Percentiles rank a stretch among this genome's conserved stretches.
These are phyloP conservation scores for Penicillium decumbens DNA, from an alignment of 2,329 filamentous ascomycete genomes.

Conservation along the genomic window DNA sequence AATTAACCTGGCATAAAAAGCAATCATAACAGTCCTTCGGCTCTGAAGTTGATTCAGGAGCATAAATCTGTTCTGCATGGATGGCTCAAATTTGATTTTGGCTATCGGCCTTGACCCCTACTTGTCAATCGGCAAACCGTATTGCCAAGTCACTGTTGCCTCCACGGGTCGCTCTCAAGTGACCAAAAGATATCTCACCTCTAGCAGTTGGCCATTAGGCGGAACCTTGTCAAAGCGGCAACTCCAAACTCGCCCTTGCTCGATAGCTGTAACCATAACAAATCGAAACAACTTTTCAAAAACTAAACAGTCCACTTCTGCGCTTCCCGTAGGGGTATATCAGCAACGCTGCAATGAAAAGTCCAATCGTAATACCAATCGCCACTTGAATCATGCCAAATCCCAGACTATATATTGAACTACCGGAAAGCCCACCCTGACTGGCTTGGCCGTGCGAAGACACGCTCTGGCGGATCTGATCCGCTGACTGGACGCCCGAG, in stretches of 20 bases:
- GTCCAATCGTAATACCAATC: conserved; percentile 41
- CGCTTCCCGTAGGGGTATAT: conserved; percentile 42
- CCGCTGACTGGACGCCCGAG: conserved; percentile 51
- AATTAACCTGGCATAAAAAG: too few species aligned
- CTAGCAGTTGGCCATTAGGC: not conserved
- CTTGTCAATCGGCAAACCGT: not conserved
- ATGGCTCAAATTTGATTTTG: not conserved
- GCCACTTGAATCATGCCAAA: conserved; percentile 43
- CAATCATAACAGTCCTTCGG: too few species aligned
- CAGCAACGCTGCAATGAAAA: conserved; percentile 40
- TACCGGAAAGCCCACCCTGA: conserved; percentile 18
- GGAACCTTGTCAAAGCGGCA: too few species aligned
- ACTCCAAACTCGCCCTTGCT: too few species aligned
- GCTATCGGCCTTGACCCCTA: not conserved
- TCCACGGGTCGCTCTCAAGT: not conserved
- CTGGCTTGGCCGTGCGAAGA: conserved; percentile 11
- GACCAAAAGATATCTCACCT: not conserved
- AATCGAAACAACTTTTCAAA: conserved; percentile 10
- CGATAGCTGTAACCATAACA: too few species aligned
- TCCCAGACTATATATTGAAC: conserved; percentile 31
- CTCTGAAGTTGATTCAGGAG: too few species aligned
- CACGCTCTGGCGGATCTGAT: conserved; percentile 45
- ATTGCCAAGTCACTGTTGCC: not conserved
- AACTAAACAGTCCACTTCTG: conserved; percentile 41
- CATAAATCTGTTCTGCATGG: not conserved